Evolutionary conservation across 2,329 filamentous ascomycete genomes (phyloP), one percentile per base, ranked within the genome.

Genomic region (Setomelanomma holmii): DNA sequence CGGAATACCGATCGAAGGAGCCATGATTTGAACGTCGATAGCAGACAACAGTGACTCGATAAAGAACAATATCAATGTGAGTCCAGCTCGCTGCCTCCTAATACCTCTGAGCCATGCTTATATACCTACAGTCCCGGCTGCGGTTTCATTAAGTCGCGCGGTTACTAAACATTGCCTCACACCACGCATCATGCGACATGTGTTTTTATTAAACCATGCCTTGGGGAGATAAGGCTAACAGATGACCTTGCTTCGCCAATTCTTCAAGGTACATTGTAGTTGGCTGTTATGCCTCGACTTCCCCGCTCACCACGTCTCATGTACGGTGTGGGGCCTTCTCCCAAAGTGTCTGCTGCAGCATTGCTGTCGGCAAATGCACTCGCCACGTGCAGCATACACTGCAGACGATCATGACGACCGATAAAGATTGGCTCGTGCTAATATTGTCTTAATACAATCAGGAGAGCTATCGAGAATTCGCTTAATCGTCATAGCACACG

Each of bases 1-100:
- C 12, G 61, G 53, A 19, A 42, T 14, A 14, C 69, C 60, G 30
- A 60, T 63, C 23, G 24, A 10, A n/a, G 61, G 54, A 54, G 67
- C 63, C 67, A 71, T 71, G 44, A n/a, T n/a, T n/a, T n/a, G n/a
- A n/a, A n/a, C n/a, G n/a, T n/a, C n/a, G n/a, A n/a, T 36, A 1
- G 17, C 19, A 49, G 12, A 19, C 6, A 16, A 16, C 17, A 17
- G n/a, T 11, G 5, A 27, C 22, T 24, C 19, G 19, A 17, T 11
- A 11, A 23, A 22, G 19, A 12, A 22, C 33, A 27, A 39, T 46
- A 35, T 45, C 23, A 40, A 57, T 44, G 24, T 30, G 44, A 52
- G 11, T 54, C 35, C 53, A 41, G 43, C 40, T 45, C 46, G 42
- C 46, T 33, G 43, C 43, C 30, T 50, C 23, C 34, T 11, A 24